These are phyloP conservation scores for Verticillium nonalfalfae DNA, from an alignment of 2,329 filamentous ascomycete species.

Conservation along the genomic window DNA sequence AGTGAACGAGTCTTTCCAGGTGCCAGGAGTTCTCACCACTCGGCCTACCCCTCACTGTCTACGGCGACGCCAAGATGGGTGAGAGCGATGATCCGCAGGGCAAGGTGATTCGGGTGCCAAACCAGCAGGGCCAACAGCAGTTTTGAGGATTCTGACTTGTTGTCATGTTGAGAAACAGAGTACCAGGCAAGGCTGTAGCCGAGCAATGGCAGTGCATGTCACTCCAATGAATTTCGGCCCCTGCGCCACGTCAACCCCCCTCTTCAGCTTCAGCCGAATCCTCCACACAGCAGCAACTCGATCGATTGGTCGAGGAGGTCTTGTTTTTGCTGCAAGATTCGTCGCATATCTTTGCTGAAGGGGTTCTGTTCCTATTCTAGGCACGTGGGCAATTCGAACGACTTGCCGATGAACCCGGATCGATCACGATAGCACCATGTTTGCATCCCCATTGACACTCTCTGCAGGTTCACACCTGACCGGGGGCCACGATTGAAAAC, in stretches of 20 bases:
- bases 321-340: neutral
- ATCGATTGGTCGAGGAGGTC: neutral
- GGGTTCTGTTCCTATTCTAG: too few species aligned
- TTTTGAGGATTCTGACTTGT: neutral
- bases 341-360: neutral
- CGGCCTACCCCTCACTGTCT: neutral
- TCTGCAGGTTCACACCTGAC: too few species aligned
- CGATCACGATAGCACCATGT: too few species aligned
- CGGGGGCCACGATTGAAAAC: too few species aligned
- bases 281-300: neutral
- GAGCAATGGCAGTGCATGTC: too few species aligned
- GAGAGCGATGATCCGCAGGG: neutral
- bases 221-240: neutral
- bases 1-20: neutral
- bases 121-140: too few species aligned
- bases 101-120: neutral
- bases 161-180: neutral
- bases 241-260: neutral
- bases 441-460: too few species aligned
- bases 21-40: neutral
- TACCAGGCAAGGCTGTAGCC: neutral
- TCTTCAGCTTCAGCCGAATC: neutral
- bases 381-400: too few species aligned
- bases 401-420: too few species aligned
- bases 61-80: too few species aligned